phyloP scores from a whole-genome alignment of 768 basidiomycete species.

The Neoboletus magnificus region DNA sequence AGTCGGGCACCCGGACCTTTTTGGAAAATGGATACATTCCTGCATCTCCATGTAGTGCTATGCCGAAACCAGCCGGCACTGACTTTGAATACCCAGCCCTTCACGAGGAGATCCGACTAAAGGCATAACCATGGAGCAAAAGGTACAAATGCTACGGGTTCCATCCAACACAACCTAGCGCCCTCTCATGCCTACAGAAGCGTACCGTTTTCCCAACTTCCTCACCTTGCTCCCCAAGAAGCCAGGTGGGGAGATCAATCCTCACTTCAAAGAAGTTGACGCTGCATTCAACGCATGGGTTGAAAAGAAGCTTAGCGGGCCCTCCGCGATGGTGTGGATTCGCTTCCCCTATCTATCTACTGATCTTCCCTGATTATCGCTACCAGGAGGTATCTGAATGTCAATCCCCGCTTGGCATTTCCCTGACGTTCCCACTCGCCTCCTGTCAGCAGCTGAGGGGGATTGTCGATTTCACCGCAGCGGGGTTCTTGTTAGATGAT shows the following conservation, averaged over 20 bases:
- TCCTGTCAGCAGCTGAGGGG: neutral
- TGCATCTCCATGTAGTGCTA: no score
- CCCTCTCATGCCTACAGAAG: neutral
- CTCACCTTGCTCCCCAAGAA: conserved; percentile 25
- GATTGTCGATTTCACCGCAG: neutral
- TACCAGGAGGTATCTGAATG: conserved; percentile 25
- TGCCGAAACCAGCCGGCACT: no score
- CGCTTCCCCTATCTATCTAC: neutral
- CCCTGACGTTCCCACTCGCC: neutral
- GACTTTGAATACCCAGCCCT: no score
- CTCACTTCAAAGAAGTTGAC: conserved; percentile 24
- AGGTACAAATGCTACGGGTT: neutral
- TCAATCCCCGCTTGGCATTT: neutral
- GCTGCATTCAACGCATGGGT: conserved; percentile 3
- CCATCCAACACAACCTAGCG: no score
- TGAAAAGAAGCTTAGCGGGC: neutral
- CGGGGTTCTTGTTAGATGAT: neutral
- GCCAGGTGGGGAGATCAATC: conserved; percentile 28
- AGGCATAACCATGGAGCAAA: no score
- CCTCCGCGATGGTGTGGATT: neutral
- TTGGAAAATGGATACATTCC: no score
- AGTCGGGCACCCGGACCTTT: no score
- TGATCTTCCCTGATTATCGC: neutral
- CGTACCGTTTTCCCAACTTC: conserved; percentile 25
- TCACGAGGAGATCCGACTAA: no score